Percentiles rank a stretch among this genome's conserved stretches.
Evolutionary conservation across 2,329 filamentous ascomycete genomes (phyloP).

Genomic region (Scedosporium dehoogii): DNA sequence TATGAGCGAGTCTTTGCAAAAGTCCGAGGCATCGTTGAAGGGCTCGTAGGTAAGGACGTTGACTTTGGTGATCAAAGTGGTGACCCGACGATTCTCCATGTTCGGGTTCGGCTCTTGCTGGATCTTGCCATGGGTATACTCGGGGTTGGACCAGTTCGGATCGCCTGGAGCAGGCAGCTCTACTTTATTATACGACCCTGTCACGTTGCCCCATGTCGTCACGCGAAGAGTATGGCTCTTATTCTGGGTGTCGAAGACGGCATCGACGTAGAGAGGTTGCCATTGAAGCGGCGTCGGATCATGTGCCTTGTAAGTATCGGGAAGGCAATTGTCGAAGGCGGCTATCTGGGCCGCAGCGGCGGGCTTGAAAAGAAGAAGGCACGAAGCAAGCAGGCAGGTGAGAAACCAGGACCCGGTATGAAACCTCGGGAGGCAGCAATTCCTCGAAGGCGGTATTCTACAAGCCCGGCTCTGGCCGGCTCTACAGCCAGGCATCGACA

Average conservation of each 20-base stretch:
- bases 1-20: constrained; percentile 53
- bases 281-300: constrained; percentile 64
- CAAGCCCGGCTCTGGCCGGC: not conserved
- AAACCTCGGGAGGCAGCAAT: not conserved
- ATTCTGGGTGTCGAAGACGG: constrained; percentile 55
- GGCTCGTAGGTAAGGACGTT: constrained; percentile 71
- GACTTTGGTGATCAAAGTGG: constrained; percentile 63
- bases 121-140: constrained; percentile 66
- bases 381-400: constrained; percentile 22
- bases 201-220: constrained; percentile 85
- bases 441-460: not conserved
- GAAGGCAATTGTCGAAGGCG: constrained; percentile 76
- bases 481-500: not conserved
- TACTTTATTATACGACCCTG: constrained; percentile 53
- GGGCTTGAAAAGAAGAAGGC: constrained; percentile 26
- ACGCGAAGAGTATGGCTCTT: constrained; percentile 59
- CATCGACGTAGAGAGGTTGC: constrained; percentile 64
- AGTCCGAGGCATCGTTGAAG: constrained; percentile 44
- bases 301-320: constrained; percentile 45
- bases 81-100: constrained; percentile 43
- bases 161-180: constrained; percentile 50
- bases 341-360: constrained; percentile 53
- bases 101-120: constrained; percentile 44
- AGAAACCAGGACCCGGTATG: constrained; percentile 5
- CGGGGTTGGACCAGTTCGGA: constrained; percentile 51